phyloP scores from a whole-genome alignment of 2,329 filamentous ascomycete species.

The Fusarium xyrophilum region DNA sequence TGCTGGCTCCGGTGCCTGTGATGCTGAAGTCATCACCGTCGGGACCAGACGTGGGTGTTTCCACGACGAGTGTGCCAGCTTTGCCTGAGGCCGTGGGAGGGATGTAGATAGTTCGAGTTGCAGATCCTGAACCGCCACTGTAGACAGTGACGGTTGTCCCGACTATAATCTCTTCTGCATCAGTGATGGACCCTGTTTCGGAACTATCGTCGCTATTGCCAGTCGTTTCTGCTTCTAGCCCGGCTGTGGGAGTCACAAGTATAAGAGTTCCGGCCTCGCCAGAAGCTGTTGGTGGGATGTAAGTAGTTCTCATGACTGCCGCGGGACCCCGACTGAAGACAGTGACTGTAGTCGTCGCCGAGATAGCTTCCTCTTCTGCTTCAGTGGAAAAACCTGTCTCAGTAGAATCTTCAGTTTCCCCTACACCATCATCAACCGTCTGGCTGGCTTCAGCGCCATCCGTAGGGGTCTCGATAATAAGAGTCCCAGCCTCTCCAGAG shows the following conservation, averaged over 20 bases:
- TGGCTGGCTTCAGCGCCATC: not conserved
- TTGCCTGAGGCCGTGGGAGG: not conserved
- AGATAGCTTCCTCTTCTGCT: not conserved
- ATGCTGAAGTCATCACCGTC: not conserved
- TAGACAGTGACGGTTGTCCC: not conserved
- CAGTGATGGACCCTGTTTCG: not conserved
- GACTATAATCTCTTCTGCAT: not conserved
- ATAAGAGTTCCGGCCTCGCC: not conserved
- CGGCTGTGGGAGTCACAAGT: not conserved
- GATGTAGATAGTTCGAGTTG: not conserved
- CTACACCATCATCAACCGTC: not conserved
- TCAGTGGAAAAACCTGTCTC: not conserved
- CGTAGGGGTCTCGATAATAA: not conserved
- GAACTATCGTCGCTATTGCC: not conserved
- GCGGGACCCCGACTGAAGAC: not conserved
- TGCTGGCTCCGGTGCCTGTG: not conserved
- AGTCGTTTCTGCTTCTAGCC: rapidly evolving
- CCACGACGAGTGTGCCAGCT: conserved; percentile 2
- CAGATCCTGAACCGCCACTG: not conserved
- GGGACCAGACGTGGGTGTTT: not conserved
- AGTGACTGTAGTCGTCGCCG: not conserved
- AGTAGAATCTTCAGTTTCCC: not conserved
- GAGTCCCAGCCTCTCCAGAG: not conserved
- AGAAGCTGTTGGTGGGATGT: not conserved
- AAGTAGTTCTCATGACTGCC: not conserved